These are phyloP conservation scores for Heliamphora exappendiculata DNA, from an alignment of 148 eudicot genomes.

Conservation along the genomic window DNA sequence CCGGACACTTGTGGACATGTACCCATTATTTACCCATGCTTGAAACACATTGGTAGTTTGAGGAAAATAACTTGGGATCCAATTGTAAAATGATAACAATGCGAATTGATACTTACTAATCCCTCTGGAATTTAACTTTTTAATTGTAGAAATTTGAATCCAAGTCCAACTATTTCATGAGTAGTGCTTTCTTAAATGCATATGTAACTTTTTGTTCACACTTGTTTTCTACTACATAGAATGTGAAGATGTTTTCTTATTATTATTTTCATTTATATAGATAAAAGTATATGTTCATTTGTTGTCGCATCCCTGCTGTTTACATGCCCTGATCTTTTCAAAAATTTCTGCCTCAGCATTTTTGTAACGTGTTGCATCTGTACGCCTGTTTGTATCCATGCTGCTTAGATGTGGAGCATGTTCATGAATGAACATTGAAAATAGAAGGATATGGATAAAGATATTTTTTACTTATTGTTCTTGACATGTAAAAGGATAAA, in stretches of 20 bases:
- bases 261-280: too few species aligned
- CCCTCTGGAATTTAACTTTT: neutral
- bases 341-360: neutral
- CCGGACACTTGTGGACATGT: neutral
- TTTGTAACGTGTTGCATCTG: neutral
- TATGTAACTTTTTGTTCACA: too few species aligned
- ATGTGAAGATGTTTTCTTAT: neutral
- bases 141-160: neutral
- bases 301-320: too few species aligned
- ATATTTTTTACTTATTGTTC: too few species aligned
- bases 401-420: neutral
- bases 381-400: neutral
- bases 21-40: neutral
- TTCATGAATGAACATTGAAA: neutral
- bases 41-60: neutral
- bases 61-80: neutral
- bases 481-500: too few species aligned
- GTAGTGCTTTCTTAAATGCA: neutral
- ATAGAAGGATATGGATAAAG: too few species aligned
- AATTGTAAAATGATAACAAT: neutral
- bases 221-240: neutral
- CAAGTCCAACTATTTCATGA: neutral
- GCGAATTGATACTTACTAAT: neutral
- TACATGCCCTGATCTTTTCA: too few species aligned
- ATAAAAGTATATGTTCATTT: neutral